phyloP scores from a whole-genome alignment of 805 yeast species.

The Barnettozyma sucrosica region DNA sequence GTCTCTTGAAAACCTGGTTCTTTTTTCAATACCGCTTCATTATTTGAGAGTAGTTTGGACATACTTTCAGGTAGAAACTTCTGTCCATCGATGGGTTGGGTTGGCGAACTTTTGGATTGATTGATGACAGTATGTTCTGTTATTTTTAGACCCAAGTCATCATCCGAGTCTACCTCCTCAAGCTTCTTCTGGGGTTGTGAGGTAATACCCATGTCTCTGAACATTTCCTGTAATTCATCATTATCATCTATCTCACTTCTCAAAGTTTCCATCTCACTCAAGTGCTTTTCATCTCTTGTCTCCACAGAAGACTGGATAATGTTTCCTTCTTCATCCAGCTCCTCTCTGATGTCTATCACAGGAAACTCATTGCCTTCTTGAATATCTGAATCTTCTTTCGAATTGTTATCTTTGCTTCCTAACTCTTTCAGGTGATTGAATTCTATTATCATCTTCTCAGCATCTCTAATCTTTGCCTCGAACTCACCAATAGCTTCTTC shows the following conservation, averaged over 20 bases:
- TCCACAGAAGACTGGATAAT: slow-evolving; percentile 43
- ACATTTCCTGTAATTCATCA: slow-evolving; percentile 28
- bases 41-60: not conserved
- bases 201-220: slow-evolving; percentile 23
- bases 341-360: slow-evolving; percentile 78
- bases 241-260: slow-evolving; percentile 4
- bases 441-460: slow-evolving; percentile 21
- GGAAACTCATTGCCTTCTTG: slow-evolving; percentile 47
- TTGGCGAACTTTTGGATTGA: not conserved
- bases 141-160: slow-evolving; percentile 1
- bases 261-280: slow-evolving; percentile 20
- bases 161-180: slow-evolving; percentile 8
- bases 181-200: slow-evolving; percentile 9
- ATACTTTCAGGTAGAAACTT: not conserved
- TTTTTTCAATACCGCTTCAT: not conserved
- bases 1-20: not conserved
- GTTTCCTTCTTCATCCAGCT: slow-evolving; percentile 78
- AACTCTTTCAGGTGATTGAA: not conserved
- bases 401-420: not conserved
- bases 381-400: slow-evolving; percentile 4
- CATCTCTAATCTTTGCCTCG: slow-evolving; percentile 34
- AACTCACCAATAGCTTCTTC: slow-evolving; percentile 38
- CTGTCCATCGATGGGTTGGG: not conserved
- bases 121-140: slow-evolving; percentile 6
- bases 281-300: slow-evolving; percentile 29